Base-by-base conservation (phyloP, 208 protist genomes). In the Leishmania arabica region DNA sequence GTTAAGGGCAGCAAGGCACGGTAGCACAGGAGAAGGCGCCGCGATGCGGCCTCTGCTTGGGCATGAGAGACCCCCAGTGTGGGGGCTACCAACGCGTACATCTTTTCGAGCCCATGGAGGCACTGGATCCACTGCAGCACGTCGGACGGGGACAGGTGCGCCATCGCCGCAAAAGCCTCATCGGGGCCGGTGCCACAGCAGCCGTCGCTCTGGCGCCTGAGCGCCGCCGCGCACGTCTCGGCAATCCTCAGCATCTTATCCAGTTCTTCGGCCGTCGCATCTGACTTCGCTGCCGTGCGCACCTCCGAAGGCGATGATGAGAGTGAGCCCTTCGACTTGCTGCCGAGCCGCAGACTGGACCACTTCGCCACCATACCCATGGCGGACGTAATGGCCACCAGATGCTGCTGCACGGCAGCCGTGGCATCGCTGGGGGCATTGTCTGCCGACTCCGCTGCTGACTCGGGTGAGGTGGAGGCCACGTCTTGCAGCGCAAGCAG, bases 341-440 rank as follows among this genome's bases (percentile, higher is more conserved):
- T 37, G 53, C 74, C 40, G 2, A 65, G 77, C 34, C 72, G 51
- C 49, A 5, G 75, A 58, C 0, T 37, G 7, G 81, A 53, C 81
- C 84, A 84, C 73, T 84, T 93, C 19, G 83, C 68, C 51, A 95
- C 76, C 66, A 97, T 90, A 45, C 34, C 72, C 77, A 96, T 92
- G 11, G 92, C 91, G 24, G 92, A 95, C 7, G 86, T 75, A 54
- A 97, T 75, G 19, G 88, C 89, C 2, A 76, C 84, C 0, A 89
- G 79, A 34, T 90, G 81, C 75, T 92, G 88, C 81, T 84, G 84
- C 60, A 60, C 64, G 4, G 40, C 78, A 15, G 58, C 66, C 8
- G 65, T 31, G 62, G 15, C 11, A 56, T 56, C 49, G n/a, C 54
- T 71, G 0, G 74, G 40, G 42, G 81, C 82, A 71, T 74, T 76